Evolutionary conservation across 2,329 filamentous ascomycete species (phyloP), one percentile per base, ranked within the genome.

Genomic region (Alternaria brassicicola): DNA sequence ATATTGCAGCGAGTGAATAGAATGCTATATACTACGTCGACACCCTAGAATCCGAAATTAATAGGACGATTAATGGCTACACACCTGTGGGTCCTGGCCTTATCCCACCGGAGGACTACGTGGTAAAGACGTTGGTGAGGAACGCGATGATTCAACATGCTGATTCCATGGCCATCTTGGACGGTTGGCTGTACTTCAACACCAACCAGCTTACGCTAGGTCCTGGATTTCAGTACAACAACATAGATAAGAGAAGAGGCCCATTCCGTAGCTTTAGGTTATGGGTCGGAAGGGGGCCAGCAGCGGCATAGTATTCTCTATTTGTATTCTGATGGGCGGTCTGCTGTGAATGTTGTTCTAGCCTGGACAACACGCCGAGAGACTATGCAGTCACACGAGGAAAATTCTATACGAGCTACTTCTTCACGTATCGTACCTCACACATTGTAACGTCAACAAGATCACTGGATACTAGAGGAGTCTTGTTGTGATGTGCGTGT

Each of bases 1-100:
- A 80, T 57, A 77, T 81, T 50, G 62, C 73, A 28, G 78, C 78
- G 6, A 75, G 71, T 52, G 79, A 81, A 64, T 79, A 80, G 41
- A 81, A 81, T 55, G 76, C 79, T 5, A 79, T 81, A 36, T 79
- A 78, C 65, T 80, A 80, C 51, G 76, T 80, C 47, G 75, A 79
- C 55, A 79, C 76, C 3, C 60, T 71, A 17, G 72, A 77, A 58
- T 65, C 69, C 2, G 64, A 76, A 51, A 66, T 75, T 15, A 74
- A 73, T 12, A 64, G 70, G 54, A 73, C 72, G 10, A 70, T 79
- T 13, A 78, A 80, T 49, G 74, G 72, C 0, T 61, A 71, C 6
- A 57, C 66, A 3, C 62, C 74, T 23, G 76, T 76, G 17, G 76
- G 76, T 0, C 52, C 55, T 7, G 76, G 76, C 2, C 66, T 67